Evolutionary conservation across 495 filamentous ascomycete genomes (phyloP).

Genomic region (Tuber aestivum): DNA sequence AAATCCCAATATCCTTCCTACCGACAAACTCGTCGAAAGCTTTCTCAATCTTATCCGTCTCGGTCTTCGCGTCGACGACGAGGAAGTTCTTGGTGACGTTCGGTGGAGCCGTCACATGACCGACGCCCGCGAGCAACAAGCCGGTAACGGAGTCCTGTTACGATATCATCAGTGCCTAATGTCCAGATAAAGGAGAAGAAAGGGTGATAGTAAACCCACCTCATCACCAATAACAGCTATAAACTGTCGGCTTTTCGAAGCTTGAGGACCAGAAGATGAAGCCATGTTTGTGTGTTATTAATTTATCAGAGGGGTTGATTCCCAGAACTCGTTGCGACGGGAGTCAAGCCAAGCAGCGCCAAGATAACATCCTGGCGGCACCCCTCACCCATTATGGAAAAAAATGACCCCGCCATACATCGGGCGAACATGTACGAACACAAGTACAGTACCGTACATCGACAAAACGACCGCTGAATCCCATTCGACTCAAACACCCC

Average conservation of each 20-base stretch:
- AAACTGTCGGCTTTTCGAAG: conserved; percentile 79
- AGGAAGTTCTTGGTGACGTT: conserved; percentile 95
- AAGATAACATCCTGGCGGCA: neutral
- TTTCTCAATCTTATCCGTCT: conserved; percentile 77
- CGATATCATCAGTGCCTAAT: conserved; percentile 6
- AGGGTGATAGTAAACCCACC: conserved; percentile 49
- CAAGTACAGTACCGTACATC: neutral
- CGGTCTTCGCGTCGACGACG: conserved; percentile 88
- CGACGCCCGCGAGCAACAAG: conserved; percentile 86
- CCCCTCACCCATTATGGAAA: neutral
- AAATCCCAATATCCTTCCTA: conserved; percentile 90
- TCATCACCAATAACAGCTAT: conserved; percentile 97
- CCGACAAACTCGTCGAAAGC: conserved; percentile 82
- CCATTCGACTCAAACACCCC: conserved; percentile 33
- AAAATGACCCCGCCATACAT: neutral
- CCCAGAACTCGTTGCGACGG: neutral
- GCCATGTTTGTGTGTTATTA: neutral
- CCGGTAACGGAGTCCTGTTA: conserved; percentile 84
- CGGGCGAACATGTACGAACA: too few species aligned
- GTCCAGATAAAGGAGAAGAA: neutral
- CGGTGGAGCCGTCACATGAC: conserved; percentile 72
- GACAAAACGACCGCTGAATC: conserved; percentile 45
- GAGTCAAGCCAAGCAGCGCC: neutral
- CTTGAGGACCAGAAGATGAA: conserved; percentile 6
- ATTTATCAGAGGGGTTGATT: neutral